Evolutionary conservation across 768 basidiomycete species (phyloP), one percentile per base, ranked within the genome.

Genomic region (Mrakia blollopis): DNA sequence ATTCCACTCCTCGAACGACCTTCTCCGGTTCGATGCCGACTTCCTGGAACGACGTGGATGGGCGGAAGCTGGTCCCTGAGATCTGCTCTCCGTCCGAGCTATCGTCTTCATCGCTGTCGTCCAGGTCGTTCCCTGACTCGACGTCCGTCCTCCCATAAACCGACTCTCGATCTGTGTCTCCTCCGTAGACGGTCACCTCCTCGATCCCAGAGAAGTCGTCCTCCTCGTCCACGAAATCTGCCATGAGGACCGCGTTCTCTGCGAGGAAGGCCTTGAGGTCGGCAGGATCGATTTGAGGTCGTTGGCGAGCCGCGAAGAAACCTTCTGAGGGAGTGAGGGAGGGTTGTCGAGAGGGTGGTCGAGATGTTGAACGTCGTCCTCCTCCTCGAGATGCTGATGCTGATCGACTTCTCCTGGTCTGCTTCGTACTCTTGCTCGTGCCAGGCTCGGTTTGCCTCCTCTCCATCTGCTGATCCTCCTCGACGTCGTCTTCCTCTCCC

Each of bases 211-310:
- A 32, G 35, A 60, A 54, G 54, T 72, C 71, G 54, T 57, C 71
- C 9, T 30, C 30, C 35, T 72, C 71, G 71, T 72, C 71, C 32
- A 72, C 71, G 57, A 72, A 72, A 35, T 72, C 35, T 25, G 28
- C 52, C 71, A 72, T 72, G 28, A 72, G 71, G 18, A 30, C 30
- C 30, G 8, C 35, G 54, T 72, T 72, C 47, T 72, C 71, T 8
- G 9, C 21, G 30, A 72, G 71, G 54, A 72, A 72, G 6, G 71
- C 52, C n/a, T 60, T 32, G 71, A 72, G 71, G n/a, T 72, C 71
- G 3, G 54, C 35, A 21, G 71, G 50, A 18, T 72, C 71, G 14
- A 72, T 54, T 23, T 60, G 47, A 16, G 52, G 28, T 8, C 50
- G 71, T 41, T 6, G 14, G 0, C 69, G 39, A n/a, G 28, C 47